Evolutionary conservation across 2,329 filamentous ascomycete species (phyloP), one percentile per base, ranked within the genome.

Genomic region (Phialemonium atrogriseum): DNA sequence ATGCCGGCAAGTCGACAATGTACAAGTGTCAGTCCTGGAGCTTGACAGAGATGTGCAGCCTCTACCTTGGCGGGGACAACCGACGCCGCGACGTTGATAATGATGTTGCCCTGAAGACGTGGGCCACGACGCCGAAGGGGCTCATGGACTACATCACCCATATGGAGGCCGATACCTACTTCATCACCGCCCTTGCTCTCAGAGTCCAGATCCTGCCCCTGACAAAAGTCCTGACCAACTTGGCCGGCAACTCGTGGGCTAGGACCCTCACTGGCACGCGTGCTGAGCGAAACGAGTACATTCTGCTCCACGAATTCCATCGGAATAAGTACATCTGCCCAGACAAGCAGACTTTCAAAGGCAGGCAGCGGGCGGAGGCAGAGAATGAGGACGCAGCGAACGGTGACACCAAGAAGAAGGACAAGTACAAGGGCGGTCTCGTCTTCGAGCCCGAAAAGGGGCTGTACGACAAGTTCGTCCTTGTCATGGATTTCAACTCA

Each of bases 401-500:
- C 10, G 75, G 68, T 7, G 84, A 86, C 41, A 75, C 73, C 37
- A 98, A 95, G 63, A 98, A 96, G 69, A 98, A 95, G 58, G 93
- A 98, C 62, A 98, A 96, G 59, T 98, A 83, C 68, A 96, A 98
- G 65, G 91, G 91, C 53, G 91, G 93, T 68, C 77, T 98, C 19
- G 91, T 98, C 35, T 96, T 98, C 47, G 91, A 98, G 56, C 91
- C 91, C 5, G 88, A 96, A 55, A 95, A 89, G 58, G 91, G 93
- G 12, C 72, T 98, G 5, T 98, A 98, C 52, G 91, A 98, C 70
- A 94, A 93, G 60, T 95, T 93, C 56, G 84, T 98, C 33, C 73
- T 98, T 34, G 93, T 98, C 58, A 98, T 98, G 93, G 91, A 98
- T 67, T 98, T 98, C 68, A 98, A 98, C 71, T 95, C 88, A 48